These are phyloP conservation scores for Ordospora pajunii DNA, from an alignment of 371 early-diverging fungal genomes.

Conservation along the genomic window DNA sequence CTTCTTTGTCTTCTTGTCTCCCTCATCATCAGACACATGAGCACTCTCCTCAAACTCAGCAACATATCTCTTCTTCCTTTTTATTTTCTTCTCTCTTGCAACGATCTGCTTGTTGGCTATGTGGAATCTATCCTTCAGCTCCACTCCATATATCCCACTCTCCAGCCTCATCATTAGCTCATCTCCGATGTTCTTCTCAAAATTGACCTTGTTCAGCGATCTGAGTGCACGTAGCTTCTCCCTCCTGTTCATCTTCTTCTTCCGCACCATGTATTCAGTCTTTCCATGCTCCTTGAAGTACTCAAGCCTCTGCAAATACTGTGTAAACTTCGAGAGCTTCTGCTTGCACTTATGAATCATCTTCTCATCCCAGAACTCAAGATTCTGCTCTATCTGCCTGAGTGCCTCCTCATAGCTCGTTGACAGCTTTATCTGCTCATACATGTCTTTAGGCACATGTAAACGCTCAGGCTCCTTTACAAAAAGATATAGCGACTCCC, in stretches of 20 bases:
- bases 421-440: slow-evolving; percentile 81
- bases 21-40: slow-evolving; percentile 9
- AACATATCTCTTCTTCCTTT: slow-evolving; percentile 59
- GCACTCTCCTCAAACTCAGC: slow-evolving; percentile 54
- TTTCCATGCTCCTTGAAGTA: slow-evolving; percentile 73
- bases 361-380: slow-evolving; percentile 80
- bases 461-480: slow-evolving; percentile 92
- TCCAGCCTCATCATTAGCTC: slow-evolving; percentile 85
- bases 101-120: slow-evolving; percentile 19
- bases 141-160: slow-evolving; percentile 70
- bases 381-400: slow-evolving; percentile 78
- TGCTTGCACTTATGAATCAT: slow-evolving; percentile 92
- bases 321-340: slow-evolving; percentile 84
- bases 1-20: slow-evolving; percentile 7
- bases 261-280: slow-evolving; percentile 64
- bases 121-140: slow-evolving; percentile 73
- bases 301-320: slow-evolving; percentile 84
- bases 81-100: slow-evolving; percentile 43
- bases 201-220: slow-evolving; percentile 79
- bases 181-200: slow-evolving; percentile 87
- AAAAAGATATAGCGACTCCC: slow-evolving; percentile 64
- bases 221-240: slow-evolving; percentile 78
- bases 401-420: slow-evolving; percentile 82
- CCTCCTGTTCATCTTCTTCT: slow-evolving; percentile 80
- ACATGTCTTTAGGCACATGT: slow-evolving; percentile 80